A percentile compares a stretch with the other conserved stretches of the same genome.
phyloP scores from a whole-genome alignment of 2,329 filamentous ascomycete genomes.

The Aspergillus ruber region DNA sequence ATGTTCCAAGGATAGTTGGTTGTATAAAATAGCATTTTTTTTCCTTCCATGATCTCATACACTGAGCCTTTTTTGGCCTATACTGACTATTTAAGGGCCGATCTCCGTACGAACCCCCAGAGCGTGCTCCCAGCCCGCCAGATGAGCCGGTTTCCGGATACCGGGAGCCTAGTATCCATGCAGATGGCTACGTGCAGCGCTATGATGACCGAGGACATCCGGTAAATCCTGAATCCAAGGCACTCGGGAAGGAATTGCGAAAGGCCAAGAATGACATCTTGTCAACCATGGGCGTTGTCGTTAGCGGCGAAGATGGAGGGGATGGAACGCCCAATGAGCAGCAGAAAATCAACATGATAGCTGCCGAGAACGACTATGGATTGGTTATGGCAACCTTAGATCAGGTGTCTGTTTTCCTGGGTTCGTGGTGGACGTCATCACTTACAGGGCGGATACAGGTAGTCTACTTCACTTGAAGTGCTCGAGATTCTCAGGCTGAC shows the following conservation, averaged over 20 bases:
- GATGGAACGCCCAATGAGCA: conserved; percentile 30
- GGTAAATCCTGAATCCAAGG: conserved; percentile 37
- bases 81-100: conserved; percentile 34
- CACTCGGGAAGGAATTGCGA: conserved; percentile 33
- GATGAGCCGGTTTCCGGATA: conserved; percentile 14
- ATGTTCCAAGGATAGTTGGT: not conserved
- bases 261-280: conserved; percentile 47
- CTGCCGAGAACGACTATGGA: conserved; percentile 39
- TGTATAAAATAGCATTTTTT: not conserved
- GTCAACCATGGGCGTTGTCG: conserved; percentile 44
- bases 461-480: conserved; percentile 1
- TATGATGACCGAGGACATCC: conserved; percentile 45
- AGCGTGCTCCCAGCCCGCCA: conserved; percentile 16
- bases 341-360: conserved; percentile 32
- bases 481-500: not conserved
- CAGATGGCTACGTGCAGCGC: conserved; percentile 41
- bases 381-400: conserved; percentile 36
- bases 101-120: conserved; percentile 41
- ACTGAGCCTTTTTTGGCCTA: not conserved
- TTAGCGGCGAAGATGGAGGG: conserved; percentile 35
- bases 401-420: conserved; percentile 35
- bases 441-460: conserved; percentile 35
- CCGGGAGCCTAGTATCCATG: conserved; percentile 22
- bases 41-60: conserved; percentile 2
- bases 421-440: conserved; percentile 37